Base-by-base conservation (phyloP, 208 protist species). In the Novymonas esmeraldas region DNA sequence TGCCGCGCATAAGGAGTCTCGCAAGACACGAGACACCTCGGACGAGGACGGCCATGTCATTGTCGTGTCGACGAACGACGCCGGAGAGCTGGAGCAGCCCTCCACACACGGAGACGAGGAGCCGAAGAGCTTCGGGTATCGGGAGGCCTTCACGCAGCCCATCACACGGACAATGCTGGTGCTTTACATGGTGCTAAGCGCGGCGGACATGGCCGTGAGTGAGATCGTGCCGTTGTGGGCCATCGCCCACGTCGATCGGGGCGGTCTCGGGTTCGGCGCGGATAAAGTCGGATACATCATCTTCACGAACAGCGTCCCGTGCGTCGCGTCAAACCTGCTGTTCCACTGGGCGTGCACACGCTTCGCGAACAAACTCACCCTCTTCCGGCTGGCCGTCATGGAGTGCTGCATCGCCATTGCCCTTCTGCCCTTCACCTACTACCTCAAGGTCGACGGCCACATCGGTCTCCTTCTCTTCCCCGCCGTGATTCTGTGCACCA, bases 201-300 rank as follows among this genome's bases (percentile, higher is more conserved):
- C 51, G 3, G 70, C 69, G 0, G 83, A 90, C 56, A 79, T 87
- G 58, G 55, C 56, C 2, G 70, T 79, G 49, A 28, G 49, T 22
- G 80, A 89, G 42, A 70, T 79, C 41, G 39, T 89, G 26, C 74
- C 83, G 24, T 68, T 92, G 38, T 89, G 82, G 83, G 60, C 68
- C 14, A 87, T 87, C 49, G 86, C 86, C 24, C 61, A 70, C 1
- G 24, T 65, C 13, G 45, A 59, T 18, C 68, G 63, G 9, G 86
- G 86, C 31, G 82, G 86, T 1, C 66, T 89, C 13, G 66, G 60
- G 22, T 72, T 85, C 48, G 41, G 39, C 0, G 67, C 76, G 1
- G 44, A 74, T 55, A 67, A 77, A 49, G 56, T 85, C 2, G 82
- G 82, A 54, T 76, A 67, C 52, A 55, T 92, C 42, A 24, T 92